Evolutionary conservation across 306 rosid genomes (phyloP), one percentile per base, ranked within the genome.

Genomic region (Myrica gale): DNA sequence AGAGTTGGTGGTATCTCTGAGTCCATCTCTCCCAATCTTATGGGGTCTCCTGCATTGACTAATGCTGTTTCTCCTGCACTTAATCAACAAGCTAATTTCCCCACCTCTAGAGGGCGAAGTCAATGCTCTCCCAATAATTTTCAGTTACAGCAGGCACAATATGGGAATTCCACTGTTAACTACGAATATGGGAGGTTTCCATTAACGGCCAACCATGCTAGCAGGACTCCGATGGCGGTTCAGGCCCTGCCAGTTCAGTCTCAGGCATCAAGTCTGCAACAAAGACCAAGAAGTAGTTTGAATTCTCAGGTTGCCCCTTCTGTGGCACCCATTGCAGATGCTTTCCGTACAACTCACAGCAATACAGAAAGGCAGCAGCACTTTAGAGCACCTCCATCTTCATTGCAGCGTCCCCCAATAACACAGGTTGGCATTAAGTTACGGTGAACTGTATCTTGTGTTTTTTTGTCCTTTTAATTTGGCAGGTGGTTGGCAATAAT

Each of bases 221-320:
- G 7, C 75, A 88, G 98, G 87, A 76, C 80, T 68, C 90, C 96
- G 1, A 8, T 71, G 39, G 97, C 96, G 65, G 86, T 89, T 77
- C 98, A 95, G 85, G 97, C 96, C 69, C 97, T 92, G 68, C 93
- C 98, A 43, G 92, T 74, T 42, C 91, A 73, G 82, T 76, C 92
- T 73, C 89, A 45, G 73, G 56, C 79, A 47, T 48, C 77, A 57
- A 83, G 79, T 37, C 68, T 78, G 45, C 90, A 74, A 58, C 92
- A 86, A 81, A 81, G 84, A 81, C 71, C 78, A 70, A 79, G 88
- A 76, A 76, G 82, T 63, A 77, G 63, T 86, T 82, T 80, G 74
- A 87, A 57, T 83, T 65, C 92, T 74, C 92, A 79, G 44, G 85
- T 70, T 80, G 61, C 88, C 56, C 80, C 74, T 72, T 70, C 87